Percentiles rank a stretch among this genome's conserved stretches.
Evolutionary conservation across 176 grass and related monocot genomes (phyloP).

Genomic region (Eleusine indica): DNA sequence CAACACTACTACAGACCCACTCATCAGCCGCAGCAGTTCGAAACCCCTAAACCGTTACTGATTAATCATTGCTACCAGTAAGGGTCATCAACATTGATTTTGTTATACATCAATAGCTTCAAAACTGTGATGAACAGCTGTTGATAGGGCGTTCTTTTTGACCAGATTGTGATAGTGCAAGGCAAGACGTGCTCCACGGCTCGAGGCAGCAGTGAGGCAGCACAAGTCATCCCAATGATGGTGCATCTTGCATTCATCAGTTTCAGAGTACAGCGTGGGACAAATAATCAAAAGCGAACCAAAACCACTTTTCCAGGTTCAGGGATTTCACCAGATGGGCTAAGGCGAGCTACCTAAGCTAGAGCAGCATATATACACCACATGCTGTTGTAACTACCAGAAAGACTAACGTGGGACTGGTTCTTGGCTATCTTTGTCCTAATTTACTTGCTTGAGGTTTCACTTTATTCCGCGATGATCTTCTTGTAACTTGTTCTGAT

Average conservation of each 20-base stretch:
- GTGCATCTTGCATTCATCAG: background rate
- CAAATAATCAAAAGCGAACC: background rate
- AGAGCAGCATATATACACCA: conserved; percentile 21
- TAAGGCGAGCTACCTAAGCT: background rate
- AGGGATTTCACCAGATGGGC: background rate
- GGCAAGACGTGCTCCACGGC: background rate
- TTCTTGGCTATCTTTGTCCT: conserved; percentile 8
- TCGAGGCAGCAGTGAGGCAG: background rate
- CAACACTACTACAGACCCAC: background rate
- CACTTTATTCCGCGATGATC: conserved; percentile 33
- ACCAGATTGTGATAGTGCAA: background rate
- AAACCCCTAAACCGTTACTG: no score
- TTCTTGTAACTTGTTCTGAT: conserved; percentile 22
- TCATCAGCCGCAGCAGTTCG: no score
- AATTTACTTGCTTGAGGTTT: conserved; percentile 37
- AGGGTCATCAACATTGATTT: no score
- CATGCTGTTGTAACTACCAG: background rate
- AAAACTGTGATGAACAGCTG: no score
- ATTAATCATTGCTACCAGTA: no score
- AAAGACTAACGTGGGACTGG: background rate
- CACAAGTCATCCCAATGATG: background rate
- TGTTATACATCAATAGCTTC: no score
- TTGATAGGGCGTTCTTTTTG: no score
- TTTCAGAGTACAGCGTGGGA: background rate
- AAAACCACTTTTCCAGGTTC: background rate